Evolutionary conservation across 1,139 yeast species (phyloP), one percentile per base, ranked within the genome.

Genomic region (Diutina rugosa): DNA sequence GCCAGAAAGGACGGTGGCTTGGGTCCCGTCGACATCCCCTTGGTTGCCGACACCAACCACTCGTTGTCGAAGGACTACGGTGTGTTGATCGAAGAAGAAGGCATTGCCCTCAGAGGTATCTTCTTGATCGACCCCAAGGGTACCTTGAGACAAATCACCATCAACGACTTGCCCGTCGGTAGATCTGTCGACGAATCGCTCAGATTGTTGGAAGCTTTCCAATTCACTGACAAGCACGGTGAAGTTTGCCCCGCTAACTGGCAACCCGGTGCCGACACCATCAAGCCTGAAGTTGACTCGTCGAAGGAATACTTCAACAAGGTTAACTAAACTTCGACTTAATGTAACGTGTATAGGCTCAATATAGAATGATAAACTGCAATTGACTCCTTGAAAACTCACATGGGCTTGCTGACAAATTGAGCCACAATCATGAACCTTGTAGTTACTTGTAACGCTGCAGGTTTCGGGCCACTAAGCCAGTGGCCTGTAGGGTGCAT

Each of bases 161-260:
- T 91, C 81, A 91, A 93, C 81, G 97, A 93, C 74, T 86, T 91
- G 73, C 97, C 98, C 72, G 99, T 93, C 65, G 99, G 99, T 74
- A 90, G 99, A 83, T 87, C 90, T 68, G 98, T 91, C 64, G 97
- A 90, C 64, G 99, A 93, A 82, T 87, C 97, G 65, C 81, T 89
- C 72, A 90, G 99, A 87, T 85, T 93, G 73, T 84, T 93, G 64
- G 98, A 93, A 73, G 98, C 97, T 67, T 91, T 93, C 96, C 95
- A 91, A 81, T 90, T 93, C 90, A 87, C 96, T 69, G 97, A 91
- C 76, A 87, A 89, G 82, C 79, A 91, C 83, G 97, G 98, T 78
- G 96, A 93, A 78, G 98, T 93, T 65, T 89, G 96, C 79, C 97
- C 97, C 68, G 97, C 98, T 73, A 91, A 90, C 95, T 93, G 99